phyloP scores from a whole-genome alignment of 2,329 filamentous ascomycete genomes.

The Drechslerella stenobrocha region DNA sequence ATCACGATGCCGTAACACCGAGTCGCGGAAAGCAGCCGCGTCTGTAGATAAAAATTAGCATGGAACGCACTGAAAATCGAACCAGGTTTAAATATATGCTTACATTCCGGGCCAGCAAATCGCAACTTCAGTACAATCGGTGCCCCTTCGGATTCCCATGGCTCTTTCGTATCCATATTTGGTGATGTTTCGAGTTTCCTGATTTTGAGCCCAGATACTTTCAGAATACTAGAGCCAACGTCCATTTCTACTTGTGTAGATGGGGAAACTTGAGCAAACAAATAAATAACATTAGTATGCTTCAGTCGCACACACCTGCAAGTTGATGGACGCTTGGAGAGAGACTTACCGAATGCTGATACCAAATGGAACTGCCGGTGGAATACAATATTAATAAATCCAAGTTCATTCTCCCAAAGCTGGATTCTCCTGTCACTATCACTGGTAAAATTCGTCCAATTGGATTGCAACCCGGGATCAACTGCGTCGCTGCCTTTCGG shows the following conservation, averaged over 20 bases:
- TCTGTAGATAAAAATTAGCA: constrained; percentile 6
- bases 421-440: constrained; percentile 33
- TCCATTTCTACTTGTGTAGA: constrained; percentile 37
- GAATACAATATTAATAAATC: constrained; percentile 44
- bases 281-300: constrained; percentile 5
- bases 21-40: constrained; percentile 38
- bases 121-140: constrained; percentile 31
- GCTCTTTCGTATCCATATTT: constrained; percentile 33
- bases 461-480: constrained; percentile 4
- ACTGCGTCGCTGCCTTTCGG: constrained; percentile 20
- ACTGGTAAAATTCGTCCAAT: constrained; percentile 36
- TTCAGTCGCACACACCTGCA: not conserved
- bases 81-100: not conserved
- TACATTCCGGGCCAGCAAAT: constrained; percentile 31
- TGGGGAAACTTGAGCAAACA: constrained; percentile 25
- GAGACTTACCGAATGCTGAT: constrained; percentile 33
- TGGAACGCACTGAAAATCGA: not conserved
- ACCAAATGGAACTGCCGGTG: constrained; percentile 44
- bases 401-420: constrained; percentile 44
- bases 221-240: constrained; percentile 21
- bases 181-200: constrained; percentile 39
- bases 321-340: not conserved
- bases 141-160: constrained; percentile 30
- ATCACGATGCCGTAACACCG: constrained; percentile 40
- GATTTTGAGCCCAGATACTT: constrained; percentile 39